These are phyloP conservation scores for Saturnispora halmiae DNA, from an alignment of 805 yeast species.

Conservation along the genomic window DNA sequence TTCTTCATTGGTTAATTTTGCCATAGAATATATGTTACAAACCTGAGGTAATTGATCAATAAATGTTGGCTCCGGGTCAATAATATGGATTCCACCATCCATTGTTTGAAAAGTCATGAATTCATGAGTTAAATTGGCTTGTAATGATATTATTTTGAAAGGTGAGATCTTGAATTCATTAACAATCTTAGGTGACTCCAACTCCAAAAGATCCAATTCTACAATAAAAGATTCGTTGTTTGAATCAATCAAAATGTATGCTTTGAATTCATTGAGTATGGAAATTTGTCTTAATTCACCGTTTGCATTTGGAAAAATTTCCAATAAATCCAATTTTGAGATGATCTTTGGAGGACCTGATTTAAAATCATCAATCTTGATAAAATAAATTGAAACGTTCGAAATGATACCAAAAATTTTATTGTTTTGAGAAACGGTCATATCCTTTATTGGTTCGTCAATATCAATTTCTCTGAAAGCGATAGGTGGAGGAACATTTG, in stretches of 20 bases:
- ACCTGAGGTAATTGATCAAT: constrained; percentile 57
- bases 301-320: constrained; percentile 29
- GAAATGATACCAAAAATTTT: constrained; percentile 50
- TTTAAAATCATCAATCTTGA: constrained; percentile 37
- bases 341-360: constrained; percentile 37
- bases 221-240: constrained; percentile 29
- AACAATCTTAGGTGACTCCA: constrained; percentile 32
- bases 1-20: constrained; percentile 16
- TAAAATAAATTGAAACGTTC: constrained; percentile 36
- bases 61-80: neutral
- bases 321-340: constrained; percentile 29
- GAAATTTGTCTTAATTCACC: constrained; percentile 49
- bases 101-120: constrained; percentile 49
- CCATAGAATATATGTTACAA: constrained; percentile 52
- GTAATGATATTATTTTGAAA: constrained; percentile 45
- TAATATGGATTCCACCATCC: constrained; percentile 45
- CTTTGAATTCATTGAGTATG: constrained; percentile 40
- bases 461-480: constrained; percentile 58
- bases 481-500: constrained; percentile 94
- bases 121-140: constrained; percentile 44
- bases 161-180: constrained; percentile 37
- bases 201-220: constrained; percentile 36
- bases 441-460: constrained; percentile 47
- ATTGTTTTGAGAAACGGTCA: constrained; percentile 55
- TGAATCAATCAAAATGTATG: constrained; percentile 56